Evolutionary conservation across 2,329 filamentous ascomycete species (phyloP).

Genomic region (Furcasterigmium furcatum): DNA sequence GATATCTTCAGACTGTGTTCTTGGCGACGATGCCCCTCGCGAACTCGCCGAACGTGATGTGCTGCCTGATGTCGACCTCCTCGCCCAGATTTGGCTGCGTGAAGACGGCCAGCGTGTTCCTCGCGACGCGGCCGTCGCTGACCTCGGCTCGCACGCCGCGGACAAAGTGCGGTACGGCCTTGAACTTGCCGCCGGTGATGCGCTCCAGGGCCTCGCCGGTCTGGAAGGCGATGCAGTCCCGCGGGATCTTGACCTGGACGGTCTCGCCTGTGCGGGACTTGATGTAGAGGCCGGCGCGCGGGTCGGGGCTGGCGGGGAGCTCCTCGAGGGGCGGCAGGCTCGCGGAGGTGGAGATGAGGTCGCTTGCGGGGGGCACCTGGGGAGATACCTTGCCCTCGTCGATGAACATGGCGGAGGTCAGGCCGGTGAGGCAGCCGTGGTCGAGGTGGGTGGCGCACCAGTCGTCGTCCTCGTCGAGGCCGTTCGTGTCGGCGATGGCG

Average conservation of each 20-base stretch:
- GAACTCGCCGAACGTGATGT: conserved; percentile 73
- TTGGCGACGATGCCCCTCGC: conserved; percentile 59
- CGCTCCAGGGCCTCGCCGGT: conserved; percentile 89
- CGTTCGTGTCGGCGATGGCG: conserved; percentile 23
- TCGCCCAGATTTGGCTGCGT: conserved; percentile 92
- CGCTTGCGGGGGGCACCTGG: conserved; percentile 24
- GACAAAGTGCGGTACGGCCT: conserved; percentile 95
- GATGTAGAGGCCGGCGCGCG: conserved; percentile 88
- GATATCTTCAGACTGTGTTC: conserved; percentile 44
- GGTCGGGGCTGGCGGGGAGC: conserved; percentile 73
- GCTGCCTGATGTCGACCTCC: conserved; percentile 65
- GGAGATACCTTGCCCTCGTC: conserved; percentile 60
- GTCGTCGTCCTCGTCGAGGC: conserved; percentile 64
- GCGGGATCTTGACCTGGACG: conserved; percentile 89
- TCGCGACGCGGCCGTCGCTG: conserved; percentile 54
- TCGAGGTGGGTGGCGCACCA: conserved; percentile 94
- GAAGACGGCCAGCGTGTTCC: conserved; percentile 93
- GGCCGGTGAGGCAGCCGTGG: conserved; percentile 88
- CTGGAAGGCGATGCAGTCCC: conserved; percentile 92
- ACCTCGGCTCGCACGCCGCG: conserved; percentile 63
- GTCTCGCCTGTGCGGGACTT: conserved; percentile 77
- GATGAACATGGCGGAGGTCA: conserved; percentile 95
- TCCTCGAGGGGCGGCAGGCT: conserved; percentile 59
- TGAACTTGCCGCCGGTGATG: conserved; percentile 88
- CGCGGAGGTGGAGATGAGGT: conserved; percentile 12